These are phyloP conservation scores for Scytalidium lignicola DNA, from an alignment of 2,329 filamentous ascomycete species.

Conservation along the genomic window DNA sequence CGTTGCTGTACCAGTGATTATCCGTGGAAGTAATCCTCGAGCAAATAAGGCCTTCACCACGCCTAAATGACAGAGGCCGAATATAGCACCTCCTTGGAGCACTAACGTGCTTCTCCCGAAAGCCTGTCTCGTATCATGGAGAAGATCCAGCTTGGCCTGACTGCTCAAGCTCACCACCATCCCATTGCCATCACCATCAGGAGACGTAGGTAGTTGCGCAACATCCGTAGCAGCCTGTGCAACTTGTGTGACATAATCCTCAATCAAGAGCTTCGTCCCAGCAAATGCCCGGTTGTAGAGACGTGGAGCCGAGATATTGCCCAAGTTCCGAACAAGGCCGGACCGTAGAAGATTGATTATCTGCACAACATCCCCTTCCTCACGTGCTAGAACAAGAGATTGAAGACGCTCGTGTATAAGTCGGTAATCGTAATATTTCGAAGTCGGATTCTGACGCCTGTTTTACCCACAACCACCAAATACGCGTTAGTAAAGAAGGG, in stretches of 20 bases:
- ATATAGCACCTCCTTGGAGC: conserved; percentile 84
- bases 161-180: conserved; percentile 33
- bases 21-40: conserved; percentile 75
- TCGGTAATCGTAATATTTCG: conserved; percentile 78
- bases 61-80: conserved; percentile 84
- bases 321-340: conserved; percentile 77
- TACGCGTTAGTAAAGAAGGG: conserved; percentile 8
- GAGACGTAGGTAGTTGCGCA: conserved; percentile 56
- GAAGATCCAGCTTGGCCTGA: conserved; percentile 68
- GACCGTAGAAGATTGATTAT: conserved; percentile 77
- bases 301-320: conserved; percentile 77
- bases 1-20: conserved; percentile 87
- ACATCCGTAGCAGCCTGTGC: conserved; percentile 78
- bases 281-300: conserved; percentile 82
- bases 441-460: conserved; percentile 78
- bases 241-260: conserved; percentile 83
- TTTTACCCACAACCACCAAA: neutral
- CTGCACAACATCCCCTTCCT: conserved; percentile 66
- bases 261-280: conserved; percentile 84
- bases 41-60: conserved; percentile 84
- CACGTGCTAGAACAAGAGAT: conserved; percentile 63
- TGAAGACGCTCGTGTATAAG: conserved; percentile 75
- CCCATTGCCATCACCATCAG: conserved; percentile 32
- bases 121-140: conserved; percentile 82
- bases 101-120: conserved; percentile 84